Conservation (phyloP, 768 basidiomycete genomes). For the Boletus patriciae region DNA sequence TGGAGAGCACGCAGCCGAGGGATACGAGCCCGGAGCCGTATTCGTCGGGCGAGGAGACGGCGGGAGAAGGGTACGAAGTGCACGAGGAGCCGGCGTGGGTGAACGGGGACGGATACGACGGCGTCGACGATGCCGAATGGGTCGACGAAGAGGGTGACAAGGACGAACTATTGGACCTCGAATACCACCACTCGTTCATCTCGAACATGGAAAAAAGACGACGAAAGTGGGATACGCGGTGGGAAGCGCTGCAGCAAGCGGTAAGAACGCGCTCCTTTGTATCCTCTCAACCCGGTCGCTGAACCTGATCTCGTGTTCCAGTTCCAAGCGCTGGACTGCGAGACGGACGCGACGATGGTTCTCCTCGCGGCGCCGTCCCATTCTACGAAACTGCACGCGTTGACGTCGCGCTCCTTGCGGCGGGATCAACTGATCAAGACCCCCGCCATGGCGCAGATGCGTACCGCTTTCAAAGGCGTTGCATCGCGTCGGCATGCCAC, state of each 20-base stretch:
- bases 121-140: conserved; percentile 54
- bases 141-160: conserved; percentile 73
- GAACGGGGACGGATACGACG: conserved; percentile 20
- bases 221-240: conserved; percentile 70
- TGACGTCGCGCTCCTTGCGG: conserved; percentile 69
- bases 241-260: conserved; percentile 73
- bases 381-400: conserved; percentile 58
- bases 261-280: conserved; percentile 39
- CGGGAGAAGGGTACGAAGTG: conserved; percentile 57
- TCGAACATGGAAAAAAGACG: conserved; percentile 65
- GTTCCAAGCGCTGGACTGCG: conserved; percentile 78
- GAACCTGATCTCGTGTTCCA: conserved; percentile 31
- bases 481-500: conserved; percentile 53
- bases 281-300: background rate
- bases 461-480: conserved; percentile 57
- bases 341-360: conserved; percentile 78
- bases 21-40: conserved; percentile 80
- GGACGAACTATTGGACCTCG: conserved; percentile 70
- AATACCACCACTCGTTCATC: conserved; percentile 73
- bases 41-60: conserved; percentile 76
- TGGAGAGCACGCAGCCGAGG: conserved; percentile 79
- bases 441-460: conserved; percentile 51
- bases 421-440: conserved; percentile 53
- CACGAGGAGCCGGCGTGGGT: conserved; percentile 42
- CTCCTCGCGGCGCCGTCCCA: conserved; percentile 76